Base-by-base conservation (phyloP, 2,329 filamentous ascomycete genomes). In the Curvularia hawaiiensis region DNA sequence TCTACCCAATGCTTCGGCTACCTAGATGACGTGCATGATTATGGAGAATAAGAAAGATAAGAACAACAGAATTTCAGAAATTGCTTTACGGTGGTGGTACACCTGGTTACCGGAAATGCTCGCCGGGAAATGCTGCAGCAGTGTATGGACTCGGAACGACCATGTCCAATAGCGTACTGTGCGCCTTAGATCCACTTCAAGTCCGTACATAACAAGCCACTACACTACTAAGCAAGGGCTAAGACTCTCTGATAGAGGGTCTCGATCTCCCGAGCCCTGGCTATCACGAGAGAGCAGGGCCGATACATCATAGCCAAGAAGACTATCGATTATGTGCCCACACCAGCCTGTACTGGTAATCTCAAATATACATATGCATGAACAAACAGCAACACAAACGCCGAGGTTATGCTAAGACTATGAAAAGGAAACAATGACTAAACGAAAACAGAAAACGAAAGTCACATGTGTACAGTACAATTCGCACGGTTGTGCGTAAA, bases 381-480 rank as follows among this genome's bases (percentile, higher is more conserved):
- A 11, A 9, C 41, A 44, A 28, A 16, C 7, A 28, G 41, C 24
- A 28, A 28, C 7, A 18, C 3, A 26, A 26, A 24, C 24, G 22
- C 41, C 16, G 24, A 26, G 24, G 24, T 18, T 44, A 26, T 44
- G 14, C 41, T 26, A 10, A n/a, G 24, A 44, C 9, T 7, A 43
- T 16, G 14, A 16, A n/a, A 12, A 12, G 14, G 22, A 43, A n/a
- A 14, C 26, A 24, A 11, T 26, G 14, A 14, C 11, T 52, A n/a
- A 18, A 39, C 24, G 28, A 18, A 12, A 44, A 33, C 28, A 16
- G 48, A 28, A 44, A n/a, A 44, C 24, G 31, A 18, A 45, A 20
- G 24, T 54, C 50, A 54, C 45, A 50, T 49, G 26, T 20, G 31
- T 44, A 48, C 39, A 12, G 24, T 53, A 53, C 30, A 49, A 16